Conservation (phyloP, 2,329 filamentous ascomycete genomes). For the Sarocladiaceae sp. region DNA sequence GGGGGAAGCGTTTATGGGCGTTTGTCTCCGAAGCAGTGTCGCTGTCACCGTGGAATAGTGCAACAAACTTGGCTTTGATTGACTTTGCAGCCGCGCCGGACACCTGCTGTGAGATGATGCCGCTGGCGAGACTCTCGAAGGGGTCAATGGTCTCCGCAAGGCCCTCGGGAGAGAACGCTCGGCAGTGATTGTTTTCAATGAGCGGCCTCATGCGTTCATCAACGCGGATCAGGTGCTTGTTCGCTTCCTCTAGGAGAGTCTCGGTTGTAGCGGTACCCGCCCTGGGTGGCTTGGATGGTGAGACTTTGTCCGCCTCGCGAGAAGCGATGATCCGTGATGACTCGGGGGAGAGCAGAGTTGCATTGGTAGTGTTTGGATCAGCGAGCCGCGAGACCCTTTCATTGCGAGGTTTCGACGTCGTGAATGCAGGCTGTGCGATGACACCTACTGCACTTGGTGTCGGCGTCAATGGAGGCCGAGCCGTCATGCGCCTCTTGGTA, state of each 20-base stretch:
- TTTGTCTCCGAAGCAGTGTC: slow-evolving; percentile 12
- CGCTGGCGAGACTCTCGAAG: slow-evolving; percentile 73
- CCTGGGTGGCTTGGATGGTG: slow-evolving; percentile 34
- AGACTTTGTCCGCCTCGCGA: slow-evolving; percentile 38
- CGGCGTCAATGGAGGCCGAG: slow-evolving; percentile 36
- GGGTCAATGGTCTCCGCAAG: slow-evolving; percentile 83
- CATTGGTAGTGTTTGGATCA: slow-evolving; percentile 60
- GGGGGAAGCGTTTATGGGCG: slow-evolving; percentile 52
- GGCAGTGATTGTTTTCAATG: slow-evolving; percentile 69
- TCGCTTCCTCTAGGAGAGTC: slow-evolving; percentile 68
- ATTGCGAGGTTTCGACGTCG: slow-evolving; percentile 31
- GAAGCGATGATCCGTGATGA: slow-evolving; percentile 56
- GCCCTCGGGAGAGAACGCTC: slow-evolving; percentile 72
- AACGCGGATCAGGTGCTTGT: slow-evolving; percentile 64
- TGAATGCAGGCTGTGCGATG: slow-evolving; percentile 24
- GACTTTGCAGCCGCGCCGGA: slow-evolving; percentile 85
- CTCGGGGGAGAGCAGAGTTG: slow-evolving; percentile 63
- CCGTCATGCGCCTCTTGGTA: slow-evolving; percentile 24
- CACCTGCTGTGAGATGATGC: slow-evolving; percentile 95
- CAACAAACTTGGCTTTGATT: slow-evolving; percentile 81
- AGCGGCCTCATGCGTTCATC: slow-evolving; percentile 67
- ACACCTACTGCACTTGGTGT: slow-evolving; percentile 38
- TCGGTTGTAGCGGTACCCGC: slow-evolving; percentile 46
- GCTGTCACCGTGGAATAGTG: slow-evolving; percentile 49
- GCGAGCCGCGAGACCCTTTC: slow-evolving; percentile 48